A percentile compares a stretch with the other conserved stretches of the same genome.
Evolutionary conservation across 176 grass and related monocot species (phyloP).

Genomic region (Calamus simplicifolius): DNA sequence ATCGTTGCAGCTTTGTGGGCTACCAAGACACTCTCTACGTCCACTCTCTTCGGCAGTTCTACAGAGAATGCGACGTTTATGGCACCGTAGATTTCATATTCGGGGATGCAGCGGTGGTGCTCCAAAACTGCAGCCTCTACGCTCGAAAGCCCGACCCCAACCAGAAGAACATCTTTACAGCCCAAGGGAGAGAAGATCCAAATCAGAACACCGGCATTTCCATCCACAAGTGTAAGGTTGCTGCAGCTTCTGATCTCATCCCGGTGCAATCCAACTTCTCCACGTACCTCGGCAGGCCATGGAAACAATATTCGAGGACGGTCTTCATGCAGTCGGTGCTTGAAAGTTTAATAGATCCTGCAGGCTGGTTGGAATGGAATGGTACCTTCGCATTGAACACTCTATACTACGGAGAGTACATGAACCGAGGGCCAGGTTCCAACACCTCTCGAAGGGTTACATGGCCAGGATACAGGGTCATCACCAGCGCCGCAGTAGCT

Average conservation of each 20-base stretch:
- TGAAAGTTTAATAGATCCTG: slow-evolving; percentile 34
- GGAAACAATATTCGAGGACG: slow-evolving; percentile 68
- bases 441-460: slow-evolving; percentile 22
- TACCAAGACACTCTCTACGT: slow-evolving; percentile 90
- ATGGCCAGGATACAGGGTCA: slow-evolving; percentile 56
- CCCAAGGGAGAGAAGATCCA: slow-evolving; percentile 64
- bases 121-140: slow-evolving; percentile 73
- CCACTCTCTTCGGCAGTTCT: slow-evolving; percentile 83
- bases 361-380: slow-evolving; percentile 55
- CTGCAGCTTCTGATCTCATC: slow-evolving; percentile 45
- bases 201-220: slow-evolving; percentile 91
- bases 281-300: slow-evolving; percentile 58
- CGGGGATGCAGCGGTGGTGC: slow-evolving; percentile 60
- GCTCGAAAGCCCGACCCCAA: slow-evolving; percentile 39
- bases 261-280: slow-evolving; percentile 24
- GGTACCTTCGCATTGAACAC: slow-evolving; percentile 58
- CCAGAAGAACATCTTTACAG: slow-evolving; percentile 68
- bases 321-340: slow-evolving; percentile 58
- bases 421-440: slow-evolving; percentile 45
- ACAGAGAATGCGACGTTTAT: slow-evolving; percentile 74
- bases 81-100: slow-evolving; percentile 82
- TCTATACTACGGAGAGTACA: slow-evolving; percentile 73
- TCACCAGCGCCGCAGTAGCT: slow-evolving; percentile 38
- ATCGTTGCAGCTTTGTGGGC: slow-evolving; percentile 67
- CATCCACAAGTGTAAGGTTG: slow-evolving; percentile 59